Evolutionary conservation across 208 protist genomes (phyloP).

Genomic region (Porcisia deanei): DNA sequence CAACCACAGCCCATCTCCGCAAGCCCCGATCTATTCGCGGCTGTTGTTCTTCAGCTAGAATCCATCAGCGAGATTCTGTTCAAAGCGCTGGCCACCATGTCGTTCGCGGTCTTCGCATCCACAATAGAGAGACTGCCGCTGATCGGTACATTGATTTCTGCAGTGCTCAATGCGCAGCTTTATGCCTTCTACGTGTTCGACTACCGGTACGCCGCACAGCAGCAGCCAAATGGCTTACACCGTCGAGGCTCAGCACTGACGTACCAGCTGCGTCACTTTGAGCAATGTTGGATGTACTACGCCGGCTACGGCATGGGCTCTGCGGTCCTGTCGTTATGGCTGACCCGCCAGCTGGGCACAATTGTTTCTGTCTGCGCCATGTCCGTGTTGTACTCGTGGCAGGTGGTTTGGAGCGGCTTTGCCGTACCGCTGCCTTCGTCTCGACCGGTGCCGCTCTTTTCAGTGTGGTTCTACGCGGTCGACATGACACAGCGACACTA

Average conservation of each 20-base stretch:
- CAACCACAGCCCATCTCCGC: not conserved
- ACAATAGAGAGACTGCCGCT: constrained; percentile 17
- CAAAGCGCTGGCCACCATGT: constrained; percentile 54
- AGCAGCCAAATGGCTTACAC: constrained; percentile 20
- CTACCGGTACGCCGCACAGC: constrained; percentile 53
- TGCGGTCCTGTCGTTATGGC: constrained; percentile 34
- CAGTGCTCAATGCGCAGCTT: constrained; percentile 59
- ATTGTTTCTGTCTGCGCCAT: constrained; percentile 43
- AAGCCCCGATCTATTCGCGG: constrained; percentile 24
- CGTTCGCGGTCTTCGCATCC: constrained; percentile 41
- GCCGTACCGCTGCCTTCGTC: constrained; percentile 33
- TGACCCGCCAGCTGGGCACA: constrained; percentile 30
- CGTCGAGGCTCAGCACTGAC: constrained; percentile 23
- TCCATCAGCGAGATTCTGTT: constrained; percentile 54
- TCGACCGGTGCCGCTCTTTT: constrained; percentile 46
- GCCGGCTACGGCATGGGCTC: constrained; percentile 53
- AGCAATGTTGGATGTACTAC: constrained; percentile 63
- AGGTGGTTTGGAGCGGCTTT: constrained; percentile 55
- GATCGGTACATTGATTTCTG: constrained; percentile 23
- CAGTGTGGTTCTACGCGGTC: constrained; percentile 48
- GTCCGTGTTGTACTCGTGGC: constrained; percentile 60
- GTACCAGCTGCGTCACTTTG: constrained; percentile 57
- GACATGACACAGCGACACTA: constrained; percentile 28
- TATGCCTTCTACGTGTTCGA: constrained; percentile 81
- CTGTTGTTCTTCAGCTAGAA: constrained; percentile 18